Percentiles rank a stretch among this genome's conserved stretches.
phyloP scores from a whole-genome alignment of 148 eudicot genomes.

The Silene uniflora region DNA sequence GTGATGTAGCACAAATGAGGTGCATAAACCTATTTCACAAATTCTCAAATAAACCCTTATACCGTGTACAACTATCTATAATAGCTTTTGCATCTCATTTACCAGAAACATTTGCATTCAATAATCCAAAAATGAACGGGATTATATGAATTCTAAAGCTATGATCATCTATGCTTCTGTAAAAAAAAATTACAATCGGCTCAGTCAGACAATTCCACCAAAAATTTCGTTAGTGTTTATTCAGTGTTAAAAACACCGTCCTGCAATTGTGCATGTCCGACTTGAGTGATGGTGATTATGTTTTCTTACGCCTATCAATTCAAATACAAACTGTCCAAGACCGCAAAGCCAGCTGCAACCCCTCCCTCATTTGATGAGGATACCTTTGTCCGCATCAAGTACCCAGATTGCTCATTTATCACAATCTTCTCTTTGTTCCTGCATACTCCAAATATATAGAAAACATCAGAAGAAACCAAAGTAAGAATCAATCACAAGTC shows the following conservation, averaged over 20 bases:
- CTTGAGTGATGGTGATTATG: neutral
- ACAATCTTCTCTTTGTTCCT: constrained; percentile 66
- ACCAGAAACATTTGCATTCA: neutral
- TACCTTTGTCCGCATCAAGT: constrained; percentile 93
- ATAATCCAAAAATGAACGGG: neutral
- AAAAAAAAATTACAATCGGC: neutral
- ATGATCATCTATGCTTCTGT: too few species aligned
- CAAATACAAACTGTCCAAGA: constrained; percentile 81
- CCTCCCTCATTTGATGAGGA: constrained; percentile 95
- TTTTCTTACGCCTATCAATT: constrained; percentile 21
- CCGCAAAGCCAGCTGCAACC: constrained; percentile 95
- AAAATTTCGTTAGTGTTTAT: neutral
- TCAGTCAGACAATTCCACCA: neutral
- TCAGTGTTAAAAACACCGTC: neutral
- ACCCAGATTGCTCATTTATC: constrained; percentile 66
- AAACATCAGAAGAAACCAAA: neutral
- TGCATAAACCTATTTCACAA: too few species aligned
- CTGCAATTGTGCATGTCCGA: neutral
- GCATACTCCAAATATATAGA: constrained; percentile 14
- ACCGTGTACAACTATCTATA: too few species aligned
- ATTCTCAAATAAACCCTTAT: too few species aligned
- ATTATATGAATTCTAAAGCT: too few species aligned
- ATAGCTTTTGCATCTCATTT: too few species aligned
- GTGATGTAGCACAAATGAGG: too few species aligned
- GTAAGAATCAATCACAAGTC: neutral